These are phyloP conservation scores for Sambucus nigra DNA, from an alignment of 129 eudicot genomes.

Conservation along the genomic window DNA sequence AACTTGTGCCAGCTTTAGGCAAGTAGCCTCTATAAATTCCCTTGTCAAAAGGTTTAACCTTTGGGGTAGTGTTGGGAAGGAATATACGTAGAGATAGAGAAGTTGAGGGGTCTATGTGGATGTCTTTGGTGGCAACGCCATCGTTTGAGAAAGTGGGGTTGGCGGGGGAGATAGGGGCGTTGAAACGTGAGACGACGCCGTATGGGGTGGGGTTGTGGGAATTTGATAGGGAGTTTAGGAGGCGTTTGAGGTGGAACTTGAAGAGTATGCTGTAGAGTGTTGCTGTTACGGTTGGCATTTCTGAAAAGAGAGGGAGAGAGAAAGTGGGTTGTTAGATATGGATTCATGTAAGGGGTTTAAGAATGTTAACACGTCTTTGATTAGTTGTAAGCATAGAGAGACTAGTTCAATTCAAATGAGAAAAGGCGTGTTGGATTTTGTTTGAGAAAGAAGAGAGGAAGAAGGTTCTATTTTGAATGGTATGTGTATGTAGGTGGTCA, in stretches of 20 bases:
- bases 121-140: slow-evolving; percentile 81
- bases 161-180: slow-evolving; percentile 48
- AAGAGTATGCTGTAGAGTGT: slow-evolving; percentile 61
- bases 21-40: slow-evolving; percentile 70
- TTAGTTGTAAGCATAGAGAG: neutral
- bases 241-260: slow-evolving; percentile 60
- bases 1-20: slow-evolving; percentile 28
- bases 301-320: neutral
- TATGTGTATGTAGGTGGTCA: too few relatives aligned
- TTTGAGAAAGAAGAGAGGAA: neutral
- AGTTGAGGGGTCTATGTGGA: slow-evolving; percentile 62
- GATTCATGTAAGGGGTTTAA: slow-evolving; percentile 11
- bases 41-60: slow-evolving; percentile 11
- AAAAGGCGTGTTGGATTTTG: slow-evolving; percentile 11
- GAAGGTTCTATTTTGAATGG: too few relatives aligned
- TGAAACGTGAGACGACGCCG: slow-evolving; percentile 60
- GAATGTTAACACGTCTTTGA: slow-evolving; percentile 12
- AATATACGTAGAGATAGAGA: slow-evolving; percentile 62
- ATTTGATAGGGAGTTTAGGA: slow-evolving; percentile 38
- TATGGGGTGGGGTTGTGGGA: slow-evolving; percentile 6
- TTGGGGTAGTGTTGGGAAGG: slow-evolving; percentile 46
- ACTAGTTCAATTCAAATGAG: slow-evolving; percentile 30
- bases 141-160: slow-evolving; percentile 63
- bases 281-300: slow-evolving; percentile 61
- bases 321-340: neutral